Evolutionary conservation across 306 rosid species (phyloP), one percentile per base, ranked within the genome.

Genomic region (Arachis hypogaea): DNA sequence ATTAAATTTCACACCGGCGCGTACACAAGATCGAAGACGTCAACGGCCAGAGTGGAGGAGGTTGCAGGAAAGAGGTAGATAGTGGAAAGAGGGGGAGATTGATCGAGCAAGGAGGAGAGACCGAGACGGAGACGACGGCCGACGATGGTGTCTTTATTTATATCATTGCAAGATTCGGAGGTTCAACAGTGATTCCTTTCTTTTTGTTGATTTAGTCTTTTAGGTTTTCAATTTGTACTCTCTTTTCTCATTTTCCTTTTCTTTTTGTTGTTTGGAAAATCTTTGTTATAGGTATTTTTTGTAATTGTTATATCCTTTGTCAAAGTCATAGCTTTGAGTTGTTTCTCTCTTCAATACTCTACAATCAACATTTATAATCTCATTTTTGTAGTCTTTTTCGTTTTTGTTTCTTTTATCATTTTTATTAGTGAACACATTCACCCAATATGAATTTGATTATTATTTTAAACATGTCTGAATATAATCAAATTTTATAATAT

Each of bases 11-110:
- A 22, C 28, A 22, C 28, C 0, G 28, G 28, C 0, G 86, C 91
- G 6, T 18, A 18, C 18, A 18, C 18, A 38, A 73, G 86, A 9
- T 69, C 69, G 60, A 86, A 75, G 38, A 87, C 11, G 68, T 74
- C 46, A 80, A 84, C 36, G 6, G 94, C 84, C 22, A 88, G 82
- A 3, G 93, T 77, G 51, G 89, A 68, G 7, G 72, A 68, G 16
- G 93, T 61, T 0, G 91, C 63, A 0, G 93, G 98, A 71, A 93
- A 93, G 79, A 93, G 98, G 87, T 82, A 89, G 43, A 82, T n/a
- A 59, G 83, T 86, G 54, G 82, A 42, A 8, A 87, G 86, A 0
- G 85, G 51, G 7, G 88, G 87, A 1, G 81, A 82, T 52, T 64
- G 82, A 81, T 93, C 94, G 70, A 93, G 90, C 10, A 88, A 60